These are phyloP conservation scores for Diaporthe batatas DNA, from an alignment of 2,329 filamentous ascomycete genomes.

Conservation along the genomic window DNA sequence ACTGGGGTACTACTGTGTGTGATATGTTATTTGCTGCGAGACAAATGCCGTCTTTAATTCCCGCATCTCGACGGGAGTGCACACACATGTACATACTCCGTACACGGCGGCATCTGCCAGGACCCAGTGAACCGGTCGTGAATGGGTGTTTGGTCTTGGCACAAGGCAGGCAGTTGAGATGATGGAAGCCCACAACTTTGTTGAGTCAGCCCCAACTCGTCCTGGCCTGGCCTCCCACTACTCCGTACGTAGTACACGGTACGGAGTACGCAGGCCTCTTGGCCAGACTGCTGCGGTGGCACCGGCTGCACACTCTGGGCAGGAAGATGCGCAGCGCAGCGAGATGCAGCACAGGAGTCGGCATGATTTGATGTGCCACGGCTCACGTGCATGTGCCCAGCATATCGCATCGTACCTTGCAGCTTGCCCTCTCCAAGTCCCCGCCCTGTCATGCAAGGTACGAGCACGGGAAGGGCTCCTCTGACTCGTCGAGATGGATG, in stretches of 20 bases:
- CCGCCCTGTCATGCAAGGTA: slow-evolving; percentile 34
- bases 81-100: neutral
- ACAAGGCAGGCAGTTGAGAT: slow-evolving; percentile 10
- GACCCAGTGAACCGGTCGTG: slow-evolving; percentile 5
- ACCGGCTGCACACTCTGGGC: neutral
- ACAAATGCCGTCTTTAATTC: slow-evolving; percentile 13
- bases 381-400: slow-evolving; percentile 19
- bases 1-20: neutral
- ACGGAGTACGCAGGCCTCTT: neutral
- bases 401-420: slow-evolving; percentile 18
- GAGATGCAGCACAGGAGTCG: neutral
- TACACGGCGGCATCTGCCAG: neutral
- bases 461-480: slow-evolving; percentile 11
- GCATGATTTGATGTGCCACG: slow-evolving; percentile 1
- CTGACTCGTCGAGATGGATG: slow-evolving; percentile 27
- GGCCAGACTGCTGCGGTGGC: slow-evolving; percentile 9
- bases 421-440: slow-evolving; percentile 16
- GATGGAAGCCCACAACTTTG: slow-evolving; percentile 11
- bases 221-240: no score
- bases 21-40: neutral
- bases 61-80: slow-evolving; percentile 10
- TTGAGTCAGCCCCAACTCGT: slow-evolving; percentile 17
- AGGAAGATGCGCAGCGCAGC: slow-evolving; percentile 10
- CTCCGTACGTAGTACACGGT: no score
- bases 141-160: neutral